phyloP scores from a whole-genome alignment of 306 rosid species.

The Prosopis cineraria region DNA sequence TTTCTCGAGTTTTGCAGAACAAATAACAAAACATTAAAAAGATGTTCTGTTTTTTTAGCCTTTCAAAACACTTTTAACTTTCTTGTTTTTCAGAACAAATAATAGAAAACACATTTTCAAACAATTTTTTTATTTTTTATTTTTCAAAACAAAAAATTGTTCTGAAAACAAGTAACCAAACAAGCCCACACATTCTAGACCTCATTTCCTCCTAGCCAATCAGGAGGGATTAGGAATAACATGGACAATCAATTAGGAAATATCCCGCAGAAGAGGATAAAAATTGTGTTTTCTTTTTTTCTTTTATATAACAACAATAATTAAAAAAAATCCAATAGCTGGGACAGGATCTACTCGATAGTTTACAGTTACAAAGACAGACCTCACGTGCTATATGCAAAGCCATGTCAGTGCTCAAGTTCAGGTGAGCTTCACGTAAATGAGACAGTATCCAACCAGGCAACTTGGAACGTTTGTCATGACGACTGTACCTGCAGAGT shows the following conservation, averaged over 20 bases:
- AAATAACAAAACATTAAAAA: too few relatives aligned
- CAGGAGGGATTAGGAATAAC: neutral
- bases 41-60: too few relatives aligned
- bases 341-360: neutral
- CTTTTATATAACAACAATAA: neutral
- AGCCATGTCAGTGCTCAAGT: constrained; percentile 99
- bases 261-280: neutral
- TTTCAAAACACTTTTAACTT: too few relatives aligned
- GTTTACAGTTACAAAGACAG: constrained; percentile 24
- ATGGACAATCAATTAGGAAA: neutral
- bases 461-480: constrained; percentile 92
- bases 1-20: too few relatives aligned
- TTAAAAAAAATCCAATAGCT: neutral
- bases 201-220: neutral
- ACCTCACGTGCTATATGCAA: constrained; percentile 93
- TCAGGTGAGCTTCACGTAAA: constrained; percentile 90
- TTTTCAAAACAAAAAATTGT: too few relatives aligned
- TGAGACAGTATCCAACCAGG: constrained; percentile 96
- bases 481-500: constrained; percentile 83
- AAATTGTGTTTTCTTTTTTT: neutral
- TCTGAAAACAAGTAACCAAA: too few relatives aligned
- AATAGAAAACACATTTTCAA: too few relatives aligned
- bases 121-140: too few relatives aligned
- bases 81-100: too few relatives aligned
- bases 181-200: too few relatives aligned